phyloP scores from a whole-genome alignment of 495 filamentous ascomycete genomes.

The Cercophora sp. region DNA sequence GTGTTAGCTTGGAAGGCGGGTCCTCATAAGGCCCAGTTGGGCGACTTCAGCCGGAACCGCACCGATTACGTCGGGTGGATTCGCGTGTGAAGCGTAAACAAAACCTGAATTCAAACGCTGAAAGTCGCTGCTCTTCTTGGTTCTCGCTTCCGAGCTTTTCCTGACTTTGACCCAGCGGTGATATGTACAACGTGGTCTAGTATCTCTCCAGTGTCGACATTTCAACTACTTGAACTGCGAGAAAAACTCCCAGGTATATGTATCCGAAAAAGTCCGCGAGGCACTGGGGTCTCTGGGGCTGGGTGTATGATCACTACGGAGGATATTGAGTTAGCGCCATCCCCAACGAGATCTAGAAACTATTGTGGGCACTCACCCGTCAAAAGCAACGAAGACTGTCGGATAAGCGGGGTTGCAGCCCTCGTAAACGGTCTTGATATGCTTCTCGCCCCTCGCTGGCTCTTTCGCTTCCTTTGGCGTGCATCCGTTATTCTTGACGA shows the following conservation, averaged over 20 bases:
- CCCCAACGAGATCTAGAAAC: neutral
- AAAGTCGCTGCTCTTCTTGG: no score
- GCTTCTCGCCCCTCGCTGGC: slow-evolving; percentile 12
- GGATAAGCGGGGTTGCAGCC: slow-evolving; percentile 24
- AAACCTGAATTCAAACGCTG: no score
- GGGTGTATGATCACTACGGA: slow-evolving; percentile 7
- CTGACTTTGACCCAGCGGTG: no score
- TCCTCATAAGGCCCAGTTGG: no score
- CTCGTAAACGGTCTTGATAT: slow-evolving; percentile 24
- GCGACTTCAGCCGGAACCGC: no score
- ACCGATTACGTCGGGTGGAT: no score
- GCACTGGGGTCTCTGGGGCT: slow-evolving; percentile 6
- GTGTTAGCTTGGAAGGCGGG: no score
- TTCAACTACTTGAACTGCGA: slow-evolving; percentile 10
- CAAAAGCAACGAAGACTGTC: slow-evolving; percentile 20
- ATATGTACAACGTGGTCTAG: no score
- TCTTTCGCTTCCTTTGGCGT: slow-evolving; percentile 11
- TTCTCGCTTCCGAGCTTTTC: no score
- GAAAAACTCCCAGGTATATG: slow-evolving; percentile 10
- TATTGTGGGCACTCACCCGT: slow-evolving; percentile 10
- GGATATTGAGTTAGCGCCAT: neutral
- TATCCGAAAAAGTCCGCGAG: slow-evolving; percentile 4
- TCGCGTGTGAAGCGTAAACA: no score
- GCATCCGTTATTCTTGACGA: slow-evolving; percentile 38
- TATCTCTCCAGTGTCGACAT: no score